Base-by-base conservation (phyloP, 139 green algal species). In the Tetraselmis striata region DNA sequence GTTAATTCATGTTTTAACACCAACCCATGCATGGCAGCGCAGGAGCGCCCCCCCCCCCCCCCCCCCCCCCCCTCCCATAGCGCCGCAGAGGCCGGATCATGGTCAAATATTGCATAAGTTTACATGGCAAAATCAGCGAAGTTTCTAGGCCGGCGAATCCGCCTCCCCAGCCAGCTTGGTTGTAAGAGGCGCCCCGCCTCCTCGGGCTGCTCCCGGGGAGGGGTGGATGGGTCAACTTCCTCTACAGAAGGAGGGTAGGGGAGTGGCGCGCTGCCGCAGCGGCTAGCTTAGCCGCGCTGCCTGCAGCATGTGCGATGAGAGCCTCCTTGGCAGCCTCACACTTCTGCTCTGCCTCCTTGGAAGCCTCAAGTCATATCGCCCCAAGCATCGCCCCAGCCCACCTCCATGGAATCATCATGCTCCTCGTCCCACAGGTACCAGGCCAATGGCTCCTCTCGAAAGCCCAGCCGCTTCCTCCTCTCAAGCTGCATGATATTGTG, bases 101-200 rank as follows among this genome's bases (percentile, higher is more conserved):
- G 45, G 45, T 67, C 45, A 67, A 67, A 67, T 67, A 67, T 67
- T 67, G 45, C 45, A 67, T 67, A 67, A 67, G 45, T 67, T n/a
- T 67, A 67, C 45, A 67, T 67, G 45, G 45, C 45, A 67, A 67
- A 67, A 67, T 67, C 45, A 18, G 45, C 45, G 45, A 67, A 18
- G 45, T 67, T 67, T 67, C 45, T 18, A 18, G 45, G 45, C 45
- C 45, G 45, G 45, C n/a, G n/a, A 67, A 67, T 67, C 45, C 45
- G 45, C 45, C 45, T 67, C 18, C 45, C 45, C 45, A 67, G 18
- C 45, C 45, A n/a, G n/a, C n/a, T n/a, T 67, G 45, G 11, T 67
- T 67, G 45, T 67, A 67, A 67, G 11, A 67, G 18, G 45, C 45
- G 45, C 45, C 18, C 45, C 45, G 45, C 45, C 45, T 67, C 45